Evolutionary conservation across 257 asterid genomes (phyloP).

Genomic region (Haberlea rhodopensis): DNA sequence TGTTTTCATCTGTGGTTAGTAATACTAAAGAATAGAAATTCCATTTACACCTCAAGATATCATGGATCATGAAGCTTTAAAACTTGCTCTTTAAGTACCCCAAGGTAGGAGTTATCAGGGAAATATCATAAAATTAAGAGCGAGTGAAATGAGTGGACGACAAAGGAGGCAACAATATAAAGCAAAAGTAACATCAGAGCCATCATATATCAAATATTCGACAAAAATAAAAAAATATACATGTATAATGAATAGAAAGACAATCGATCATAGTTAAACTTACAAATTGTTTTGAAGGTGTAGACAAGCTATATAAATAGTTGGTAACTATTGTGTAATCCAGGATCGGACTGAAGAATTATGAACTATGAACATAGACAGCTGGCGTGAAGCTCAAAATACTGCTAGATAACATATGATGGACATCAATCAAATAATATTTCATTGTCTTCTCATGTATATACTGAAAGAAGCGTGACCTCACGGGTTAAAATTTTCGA

Average conservation of each 20-base stretch:
- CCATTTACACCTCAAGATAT: too few relatives aligned
- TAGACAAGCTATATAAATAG: constrained; percentile 34
- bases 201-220: not conserved
- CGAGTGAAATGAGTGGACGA: too few relatives aligned
- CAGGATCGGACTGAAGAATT: constrained; percentile 27
- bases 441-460: constrained; percentile 18
- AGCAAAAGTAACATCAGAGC: too few relatives aligned
- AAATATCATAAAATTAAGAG: too few relatives aligned
- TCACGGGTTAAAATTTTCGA: constrained; percentile 35
- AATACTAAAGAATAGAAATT: too few relatives aligned
- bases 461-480: constrained; percentile 17
- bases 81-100: too few relatives aligned
- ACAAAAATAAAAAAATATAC: not conserved
- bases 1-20: too few relatives aligned
- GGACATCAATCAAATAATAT: constrained; percentile 4
- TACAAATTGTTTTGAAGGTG: constrained; percentile 30
- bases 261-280: constrained; percentile 24
- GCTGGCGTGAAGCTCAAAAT: constrained; percentile 33
- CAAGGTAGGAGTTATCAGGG: too few relatives aligned
- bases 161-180: too few relatives aligned
- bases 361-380: constrained; percentile 30
- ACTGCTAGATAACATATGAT: constrained; percentile 23
- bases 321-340: constrained; percentile 26
- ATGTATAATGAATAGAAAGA: not conserved
- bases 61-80: too few relatives aligned